Conservation (phyloP, 768 basidiomycete species). For the Podaxis mareebaensis region DNA sequence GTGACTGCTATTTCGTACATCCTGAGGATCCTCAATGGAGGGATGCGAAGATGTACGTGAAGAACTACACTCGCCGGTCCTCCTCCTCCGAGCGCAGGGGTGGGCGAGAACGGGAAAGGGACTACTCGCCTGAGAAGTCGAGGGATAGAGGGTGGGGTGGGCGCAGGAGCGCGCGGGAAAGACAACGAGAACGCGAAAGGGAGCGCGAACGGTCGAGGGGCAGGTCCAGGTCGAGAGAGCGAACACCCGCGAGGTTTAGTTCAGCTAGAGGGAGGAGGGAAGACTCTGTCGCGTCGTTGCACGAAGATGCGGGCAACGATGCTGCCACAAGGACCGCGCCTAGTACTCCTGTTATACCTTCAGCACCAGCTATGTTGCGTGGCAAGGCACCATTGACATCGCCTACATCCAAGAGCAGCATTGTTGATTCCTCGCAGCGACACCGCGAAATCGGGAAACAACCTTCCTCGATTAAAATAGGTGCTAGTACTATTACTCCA, state of each 20-base stretch:
- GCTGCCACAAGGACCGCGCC: background rate
- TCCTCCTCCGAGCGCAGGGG: background rate
- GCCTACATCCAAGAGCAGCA: background rate
- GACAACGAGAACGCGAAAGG: background rate
- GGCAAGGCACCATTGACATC: background rate
- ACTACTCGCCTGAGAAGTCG: background rate
- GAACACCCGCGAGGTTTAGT: background rate
- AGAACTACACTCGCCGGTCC: constrained; percentile 1
- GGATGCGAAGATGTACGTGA: background rate
- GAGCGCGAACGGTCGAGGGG: background rate
- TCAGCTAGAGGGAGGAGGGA: background rate
- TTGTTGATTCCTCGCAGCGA: background rate
- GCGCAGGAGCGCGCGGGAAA: background rate
- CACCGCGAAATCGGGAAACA: background rate
- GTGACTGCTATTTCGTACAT: constrained; percentile 20
- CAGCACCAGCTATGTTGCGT: background rate
- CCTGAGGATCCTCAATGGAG: constrained; percentile 19
- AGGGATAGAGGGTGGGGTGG: constrained; percentile 3
- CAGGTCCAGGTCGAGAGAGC: background rate
- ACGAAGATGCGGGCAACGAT: background rate
- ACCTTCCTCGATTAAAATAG: background rate
- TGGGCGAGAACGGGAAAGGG: background rate
- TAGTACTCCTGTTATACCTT: background rate
- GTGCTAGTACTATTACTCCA: background rate
- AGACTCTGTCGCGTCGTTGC: constrained; percentile 10